A percentile compares a stretch with the other conserved stretches of the same genome.
These are phyloP conservation scores for Choiromyces venosus DNA, from an alignment of 495 filamentous ascomycete species.

Conservation along the genomic window DNA sequence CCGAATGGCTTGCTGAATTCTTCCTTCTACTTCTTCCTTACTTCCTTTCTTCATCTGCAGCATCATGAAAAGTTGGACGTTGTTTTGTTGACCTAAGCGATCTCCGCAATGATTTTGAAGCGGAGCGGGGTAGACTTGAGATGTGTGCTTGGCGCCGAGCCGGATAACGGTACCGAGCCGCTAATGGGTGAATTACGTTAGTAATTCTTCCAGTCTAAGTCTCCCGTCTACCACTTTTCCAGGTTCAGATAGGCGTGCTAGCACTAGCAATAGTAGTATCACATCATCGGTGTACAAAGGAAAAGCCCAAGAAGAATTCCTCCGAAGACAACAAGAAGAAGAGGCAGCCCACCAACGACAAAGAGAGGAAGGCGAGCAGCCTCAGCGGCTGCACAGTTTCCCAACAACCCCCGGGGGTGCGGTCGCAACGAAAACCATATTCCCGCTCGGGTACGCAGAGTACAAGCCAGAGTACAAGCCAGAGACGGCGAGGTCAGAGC, in stretches of 20 bases:
- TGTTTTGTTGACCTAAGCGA: no score
- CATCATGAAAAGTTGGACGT: no score
- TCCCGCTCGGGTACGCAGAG: neutral
- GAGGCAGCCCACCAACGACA: neutral
- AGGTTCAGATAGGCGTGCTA: neutral
- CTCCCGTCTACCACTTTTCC: neutral
- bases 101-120: no score
- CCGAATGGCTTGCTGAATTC: no score
- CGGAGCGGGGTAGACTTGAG: no score
- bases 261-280: neutral
- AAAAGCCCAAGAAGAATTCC: neutral
- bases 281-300: neutral
- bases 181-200: no score
- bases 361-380: neutral
- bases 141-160: no score
- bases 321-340: neutral
- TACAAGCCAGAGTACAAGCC: no score
- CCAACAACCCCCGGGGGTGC: neutral
- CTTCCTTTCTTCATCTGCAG: no score
- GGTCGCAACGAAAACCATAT: neutral
- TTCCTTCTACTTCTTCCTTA: no score
- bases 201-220: neutral
- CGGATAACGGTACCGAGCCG: no score
- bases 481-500: neutral
- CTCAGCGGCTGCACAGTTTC: neutral